Base-by-base conservation (phyloP, 306 rosid species). In the Echinosophora koreensis region DNA sequence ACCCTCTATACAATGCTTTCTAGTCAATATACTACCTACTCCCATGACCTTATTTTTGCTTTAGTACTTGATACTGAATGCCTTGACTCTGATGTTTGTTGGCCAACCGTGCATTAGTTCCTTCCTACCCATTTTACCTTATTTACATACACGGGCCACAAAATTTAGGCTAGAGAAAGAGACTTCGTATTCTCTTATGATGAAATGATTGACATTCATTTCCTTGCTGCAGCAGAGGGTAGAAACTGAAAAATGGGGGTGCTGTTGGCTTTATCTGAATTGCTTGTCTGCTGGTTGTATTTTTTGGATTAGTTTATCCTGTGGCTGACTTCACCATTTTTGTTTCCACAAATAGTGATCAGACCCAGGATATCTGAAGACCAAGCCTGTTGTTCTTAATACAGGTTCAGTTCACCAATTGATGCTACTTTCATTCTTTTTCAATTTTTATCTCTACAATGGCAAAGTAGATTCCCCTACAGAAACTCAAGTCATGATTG, bases 11-110 rank as follows among this genome's bases (percentile, higher is more conserved):
- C 38, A 34, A 13, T 66, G 58, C 30, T 58, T 34, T 16, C 34
- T 35, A 56, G 67, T 82, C 82, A 41, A 46, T 55, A 49, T 46
- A 15, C 52, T 71, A 69, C 37, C 12, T 67, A 35, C 78, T 76
- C 41, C 65, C 15, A 42, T 67, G n/a, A 4, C 58, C 66, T 56
- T 42, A 17, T 76, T 30, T 62, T 69, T 65, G 86, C 50, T 64
- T 82, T 52, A 39, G 30, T 67, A 52, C 51, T 71, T 63, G 38
- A 71, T 68, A 60, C 28, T 74, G 42, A 30, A 80, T 32, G 55
- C 79, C 71, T 76, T 80, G 38, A 79, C 79, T 69, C 59, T 55
- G 59, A 65, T 66, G 84, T 87, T 89, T 84, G 92, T 88, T 85
- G 91, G 82, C 86, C 93, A 81, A 89, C 84, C 77, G 7, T 58